These are phyloP conservation scores for Penicillium sp. DNA, from an alignment of 2,329 filamentous ascomycete species.

Conservation along the genomic window DNA sequence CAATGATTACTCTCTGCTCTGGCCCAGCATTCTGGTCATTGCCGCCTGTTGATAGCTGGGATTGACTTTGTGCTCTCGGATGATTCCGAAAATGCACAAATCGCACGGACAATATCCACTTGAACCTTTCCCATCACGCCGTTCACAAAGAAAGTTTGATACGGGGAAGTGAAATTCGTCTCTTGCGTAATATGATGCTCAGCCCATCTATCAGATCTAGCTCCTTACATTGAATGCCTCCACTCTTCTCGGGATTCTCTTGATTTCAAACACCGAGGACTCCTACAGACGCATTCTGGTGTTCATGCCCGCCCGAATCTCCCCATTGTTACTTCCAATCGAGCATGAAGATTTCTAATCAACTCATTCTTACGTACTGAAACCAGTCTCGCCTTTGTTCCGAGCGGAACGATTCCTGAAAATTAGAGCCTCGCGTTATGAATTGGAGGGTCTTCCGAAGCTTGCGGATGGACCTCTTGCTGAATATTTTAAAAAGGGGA, in stretches of 20 bases:
- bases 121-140: neutral
- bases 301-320: neutral
- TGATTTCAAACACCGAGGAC: neutral
- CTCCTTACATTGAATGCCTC: neutral
- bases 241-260: neutral
- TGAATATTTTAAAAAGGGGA: too few relatives aligned
- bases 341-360: neutral
- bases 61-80: neutral
- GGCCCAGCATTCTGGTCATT: too few relatives aligned
- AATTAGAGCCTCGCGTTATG: neutral
- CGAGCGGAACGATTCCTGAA: neutral
- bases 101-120: neutral
- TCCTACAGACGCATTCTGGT: too few relatives aligned
- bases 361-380: neutral
- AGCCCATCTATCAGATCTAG: neutral
- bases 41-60: neutral
- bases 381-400: neutral
- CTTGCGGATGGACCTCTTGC: too few relatives aligned
- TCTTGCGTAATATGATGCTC: neutral
- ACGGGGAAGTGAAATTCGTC: too few relatives aligned
- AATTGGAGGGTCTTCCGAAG: too few relatives aligned
- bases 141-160: too few relatives aligned
- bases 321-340: neutral
- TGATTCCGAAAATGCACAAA: neutral
- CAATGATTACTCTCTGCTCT: too few relatives aligned